Conservation (phyloP, 2,329 filamentous ascomycete species). For the Alternaria dauci region DNA sequence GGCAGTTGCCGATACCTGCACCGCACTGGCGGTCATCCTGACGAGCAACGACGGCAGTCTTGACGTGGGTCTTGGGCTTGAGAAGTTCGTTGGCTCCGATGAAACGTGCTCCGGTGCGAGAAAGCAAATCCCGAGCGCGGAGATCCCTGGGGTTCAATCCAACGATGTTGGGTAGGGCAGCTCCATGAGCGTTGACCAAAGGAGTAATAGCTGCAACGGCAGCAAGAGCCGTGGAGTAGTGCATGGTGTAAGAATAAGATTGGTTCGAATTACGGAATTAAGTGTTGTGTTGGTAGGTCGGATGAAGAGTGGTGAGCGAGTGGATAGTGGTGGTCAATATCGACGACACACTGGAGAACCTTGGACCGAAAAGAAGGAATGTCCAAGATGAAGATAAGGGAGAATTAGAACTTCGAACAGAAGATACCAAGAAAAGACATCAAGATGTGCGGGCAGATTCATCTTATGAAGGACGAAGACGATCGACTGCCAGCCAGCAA, state of each 20-base stretch:
- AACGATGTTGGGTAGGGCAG: constrained; percentile 42
- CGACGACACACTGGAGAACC: constrained; percentile 41
- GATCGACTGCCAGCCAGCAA: constrained; percentile 24
- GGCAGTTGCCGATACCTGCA: constrained; percentile 39
- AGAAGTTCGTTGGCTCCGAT: constrained; percentile 30
- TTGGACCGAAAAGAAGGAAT: constrained; percentile 28
- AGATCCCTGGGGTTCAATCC: constrained; percentile 48
- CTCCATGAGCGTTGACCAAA: constrained; percentile 43
- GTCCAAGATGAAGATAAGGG: constrained; percentile 22
- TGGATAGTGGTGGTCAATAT: constrained; percentile 40
- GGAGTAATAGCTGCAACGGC: constrained; percentile 41
- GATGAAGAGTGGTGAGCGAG: constrained; percentile 35
- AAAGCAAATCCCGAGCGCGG: constrained; percentile 45
- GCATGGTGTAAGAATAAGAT: constrained; percentile 36
- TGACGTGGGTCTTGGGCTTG: constrained; percentile 16
- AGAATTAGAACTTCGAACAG: constrained; percentile 26
- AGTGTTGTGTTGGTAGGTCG: constrained; percentile 10
- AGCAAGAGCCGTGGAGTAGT: constrained; percentile 44
- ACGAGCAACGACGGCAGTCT: constrained; percentile 33
- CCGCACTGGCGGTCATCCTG: constrained; percentile 49
- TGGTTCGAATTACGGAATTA: constrained; percentile 39
- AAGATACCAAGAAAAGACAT: constrained; percentile 23
- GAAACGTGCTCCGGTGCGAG: constrained; percentile 37
- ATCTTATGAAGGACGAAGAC: constrained; percentile 31
- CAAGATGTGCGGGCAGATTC: constrained; percentile 15